Evolutionary conservation across 2,329 filamentous ascomycete genomes (phyloP), one percentile per base, ranked within the genome.

Genomic region (Fusarium multiceps): DNA sequence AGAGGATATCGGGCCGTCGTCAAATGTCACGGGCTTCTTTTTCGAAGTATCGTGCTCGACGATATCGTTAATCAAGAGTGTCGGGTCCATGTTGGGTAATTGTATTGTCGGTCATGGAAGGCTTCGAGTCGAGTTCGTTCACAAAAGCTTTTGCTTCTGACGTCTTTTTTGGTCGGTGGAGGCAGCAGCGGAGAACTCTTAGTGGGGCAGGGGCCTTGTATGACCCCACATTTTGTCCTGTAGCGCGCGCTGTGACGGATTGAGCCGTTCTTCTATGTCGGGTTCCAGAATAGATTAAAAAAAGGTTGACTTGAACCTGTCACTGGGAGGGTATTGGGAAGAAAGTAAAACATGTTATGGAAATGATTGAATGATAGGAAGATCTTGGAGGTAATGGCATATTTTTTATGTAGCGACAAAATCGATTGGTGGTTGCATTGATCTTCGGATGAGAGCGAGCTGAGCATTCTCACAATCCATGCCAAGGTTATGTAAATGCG

Each of bases 51-150:
- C 86, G 67, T 92, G 91, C 82, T 98, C 95, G 74, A 92, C 86
- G 68, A 98, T 89, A 72, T 98, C 94, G 58, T 87, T 87, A 45
- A 97, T 84, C 42, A 91, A 84, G 43, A 92, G 87, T 21, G 80
- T 79, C n/a, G 80, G 73, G 42, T 81, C 78, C 80, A 82, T 82
- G 18, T 61, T 54, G 51, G 23, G 43, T 46, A 65, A 58, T 30
- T 41, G 43, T 58, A 27, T 63, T 27, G n/a, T 47, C 54, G 46
- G 45, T 30, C 21, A 27, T 43, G 43, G 53, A 47, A 55, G 43
- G n/a, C 49, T 28, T 51, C n/a, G 18, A 50, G 55, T 51, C 23
- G 18, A 50, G 55, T 50, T 55, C 20, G 55, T 50, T 55, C 20
- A 23, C 34, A 34, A 49, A 49, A 55, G 57, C 41, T 55, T 51